Base-by-base conservation (phyloP, 164 flowering plant species). In the Piper longum region DNA sequence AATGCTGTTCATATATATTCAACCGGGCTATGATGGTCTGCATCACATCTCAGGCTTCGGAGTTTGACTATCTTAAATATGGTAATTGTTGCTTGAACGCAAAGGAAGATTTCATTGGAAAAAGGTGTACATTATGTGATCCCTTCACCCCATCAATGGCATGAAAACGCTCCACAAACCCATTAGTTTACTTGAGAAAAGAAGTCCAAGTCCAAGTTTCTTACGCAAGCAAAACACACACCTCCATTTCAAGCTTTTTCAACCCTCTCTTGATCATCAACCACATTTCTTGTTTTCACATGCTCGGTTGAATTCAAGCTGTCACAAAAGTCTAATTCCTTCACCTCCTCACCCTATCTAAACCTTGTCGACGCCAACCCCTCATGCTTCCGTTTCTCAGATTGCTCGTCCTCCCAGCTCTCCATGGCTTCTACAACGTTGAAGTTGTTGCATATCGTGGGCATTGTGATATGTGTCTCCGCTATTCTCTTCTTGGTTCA, bases 31-130 rank as follows among this genome's bases (percentile, higher is more conserved):
- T 57, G 36, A 57, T 26, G 26, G 36, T 13, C 7, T 36, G 12
- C 36, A 36, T 26, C 4, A 11, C 11, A 48, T 5, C 9, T 9
- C 41, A 57, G 36, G 60, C 42, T 57, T 57, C 26, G 64, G 64
- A 43, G 56, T 56, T 56, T 56, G 66, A 64, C 60, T 41, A 56
- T 64, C 58, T 44, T 57, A 63, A 65, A 57, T 26, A 0, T 40
- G 65, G 67, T 54, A 44, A 6, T 58, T 57, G 67, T 65, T 65
- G 55, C 67, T 65, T 65, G 67, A 65, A 65, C 62, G 67, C 62
- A 44, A 65, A 65, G 67, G 67, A 65, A 65, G 67, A 26, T 58
- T 26, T 77, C 75, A 72, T 79, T 76, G 78, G 68, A 77, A 79
- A 54, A 64, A n/a, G 71, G 61, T 68, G 71, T 65, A 57, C 69